Percentiles rank a stretch among this genome's conserved stretches.
Evolutionary conservation across 2,329 filamentous ascomycete species (phyloP).

Genomic region (Cyanodermella asteris): DNA sequence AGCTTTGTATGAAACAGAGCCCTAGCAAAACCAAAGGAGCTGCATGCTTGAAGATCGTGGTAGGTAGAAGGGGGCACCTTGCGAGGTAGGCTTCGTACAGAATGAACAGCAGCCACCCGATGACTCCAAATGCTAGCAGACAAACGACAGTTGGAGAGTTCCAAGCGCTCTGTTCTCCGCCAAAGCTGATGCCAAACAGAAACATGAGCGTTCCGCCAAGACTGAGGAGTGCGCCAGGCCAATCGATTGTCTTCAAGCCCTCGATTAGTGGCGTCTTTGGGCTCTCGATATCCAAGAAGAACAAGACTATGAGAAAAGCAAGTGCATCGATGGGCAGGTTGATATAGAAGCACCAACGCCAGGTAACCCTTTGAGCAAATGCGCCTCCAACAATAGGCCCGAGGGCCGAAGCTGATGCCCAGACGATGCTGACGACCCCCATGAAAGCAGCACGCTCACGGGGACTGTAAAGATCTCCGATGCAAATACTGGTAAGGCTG

Average conservation of each 20-base stretch:
- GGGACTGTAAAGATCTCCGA: conserved; percentile 2
- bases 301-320: conserved; percentile 9
- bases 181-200: conserved; percentile 33
- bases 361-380: conserved; percentile 3
- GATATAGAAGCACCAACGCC: conserved; percentile 13
- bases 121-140: conserved; percentile 30
- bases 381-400: conserved; percentile 4
- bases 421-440: conserved; percentile 2
- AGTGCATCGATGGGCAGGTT: conserved; percentile 16
- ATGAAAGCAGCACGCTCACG: conserved; percentile 3
- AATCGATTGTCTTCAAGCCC: conserved; percentile 31
- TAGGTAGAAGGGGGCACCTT: conserved; percentile 17
- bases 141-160: conserved; percentile 32
- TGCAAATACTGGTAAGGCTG: conserved; percentile 1
- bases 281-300: conserved; percentile 25
- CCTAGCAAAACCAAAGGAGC: too few species aligned
- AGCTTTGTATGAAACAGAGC: too few species aligned
- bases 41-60: conserved; percentile 8
- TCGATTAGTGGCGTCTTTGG: conserved; percentile 18
- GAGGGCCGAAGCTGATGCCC: conserved; percentile 2
- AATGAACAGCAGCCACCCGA: conserved; percentile 25
- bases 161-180: conserved; percentile 38
- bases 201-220: conserved; percentile 29
- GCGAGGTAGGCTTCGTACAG: conserved; percentile 27
- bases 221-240: conserved; percentile 33